A percentile compares a stretch with the other conserved stretches of the same genome.
Evolutionary conservation across 371 early-diverging fungal genomes (phyloP).

Genomic region (Syncephalastrum monosporum): DNA sequence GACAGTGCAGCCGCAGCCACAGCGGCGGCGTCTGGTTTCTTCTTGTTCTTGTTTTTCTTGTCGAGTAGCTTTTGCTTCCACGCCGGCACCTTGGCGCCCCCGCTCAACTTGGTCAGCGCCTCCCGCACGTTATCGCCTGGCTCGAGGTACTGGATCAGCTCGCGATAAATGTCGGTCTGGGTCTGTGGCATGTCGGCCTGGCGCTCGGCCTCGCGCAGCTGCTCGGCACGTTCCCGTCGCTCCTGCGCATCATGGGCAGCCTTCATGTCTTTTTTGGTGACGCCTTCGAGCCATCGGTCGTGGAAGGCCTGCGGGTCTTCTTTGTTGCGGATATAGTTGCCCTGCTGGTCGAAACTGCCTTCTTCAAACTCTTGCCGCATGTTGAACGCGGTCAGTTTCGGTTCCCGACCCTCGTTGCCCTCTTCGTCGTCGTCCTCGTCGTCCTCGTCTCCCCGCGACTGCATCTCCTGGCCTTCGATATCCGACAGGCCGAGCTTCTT

Average conservation of each 20-base stretch:
- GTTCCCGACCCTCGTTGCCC: slow-evolving; percentile 39
- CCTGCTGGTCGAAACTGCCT: slow-evolving; percentile 80
- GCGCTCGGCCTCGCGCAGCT: slow-evolving; percentile 52
- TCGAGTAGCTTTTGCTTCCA: slow-evolving; percentile 54
- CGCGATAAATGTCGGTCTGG: slow-evolving; percentile 54
- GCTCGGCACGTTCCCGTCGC: slow-evolving; percentile 51
- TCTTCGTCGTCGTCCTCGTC: slow-evolving; percentile 43
- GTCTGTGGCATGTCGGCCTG: slow-evolving; percentile 45
- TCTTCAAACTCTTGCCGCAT: slow-evolving; percentile 88
- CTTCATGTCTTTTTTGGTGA: slow-evolving; percentile 75
- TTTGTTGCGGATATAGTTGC: slow-evolving; percentile 80
- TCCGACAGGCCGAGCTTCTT: slow-evolving; percentile 32
- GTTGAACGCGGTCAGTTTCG: slow-evolving; percentile 81
- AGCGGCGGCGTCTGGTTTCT: slow-evolving; percentile 4
- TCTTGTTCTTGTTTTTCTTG: slow-evolving; percentile 63
- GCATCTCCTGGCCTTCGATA: slow-evolving; percentile 57
- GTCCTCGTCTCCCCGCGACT: slow-evolving; percentile 40
- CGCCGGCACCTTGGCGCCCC: slow-evolving; percentile 47
- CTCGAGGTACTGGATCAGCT: slow-evolving; percentile 62
- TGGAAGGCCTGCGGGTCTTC: slow-evolving; percentile 83
- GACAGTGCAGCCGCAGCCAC: slow-evolving; percentile 5
- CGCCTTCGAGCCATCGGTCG: slow-evolving; percentile 86
- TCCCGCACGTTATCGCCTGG: slow-evolving; percentile 74
- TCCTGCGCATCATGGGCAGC: slow-evolving; percentile 72
- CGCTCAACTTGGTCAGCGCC: slow-evolving; percentile 65